Evolutionary conservation across 2,329 filamentous ascomycete species (phyloP).

Genomic region (Fusarium chaquense): DNA sequence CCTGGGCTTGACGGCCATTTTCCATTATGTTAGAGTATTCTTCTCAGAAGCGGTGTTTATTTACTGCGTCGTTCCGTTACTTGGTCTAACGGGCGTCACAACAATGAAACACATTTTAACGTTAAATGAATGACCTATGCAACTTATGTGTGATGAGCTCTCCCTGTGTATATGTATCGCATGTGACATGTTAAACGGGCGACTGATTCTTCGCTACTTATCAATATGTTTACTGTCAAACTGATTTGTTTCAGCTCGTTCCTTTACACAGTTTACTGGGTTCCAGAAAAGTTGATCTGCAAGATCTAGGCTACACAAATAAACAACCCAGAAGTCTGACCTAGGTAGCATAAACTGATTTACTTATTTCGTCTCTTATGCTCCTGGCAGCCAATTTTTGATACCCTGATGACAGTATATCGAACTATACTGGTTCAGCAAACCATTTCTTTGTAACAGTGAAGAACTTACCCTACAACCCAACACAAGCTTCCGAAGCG

Average conservation of each 20-base stretch:
- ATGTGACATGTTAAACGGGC: background rate
- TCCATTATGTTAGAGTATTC: constrained; percentile 46
- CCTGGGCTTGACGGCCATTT: constrained; percentile 44
- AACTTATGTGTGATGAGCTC: background rate
- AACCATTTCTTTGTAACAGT: background rate
- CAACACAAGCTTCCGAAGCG: background rate
- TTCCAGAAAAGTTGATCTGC: too few relatives aligned
- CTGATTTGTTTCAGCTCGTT: background rate
- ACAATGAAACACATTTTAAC: constrained; percentile 38
- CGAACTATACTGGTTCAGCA: background rate
- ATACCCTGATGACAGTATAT: background rate
- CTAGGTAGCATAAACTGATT: too few relatives aligned
- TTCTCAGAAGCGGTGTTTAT: constrained; percentile 44
- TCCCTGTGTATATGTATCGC: background rate
- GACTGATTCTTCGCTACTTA: background rate
- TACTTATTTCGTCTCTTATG: too few relatives aligned
- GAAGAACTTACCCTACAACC: background rate
- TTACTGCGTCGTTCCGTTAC: constrained; percentile 42
- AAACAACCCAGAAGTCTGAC: too few relatives aligned
- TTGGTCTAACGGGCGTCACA: constrained; percentile 32
- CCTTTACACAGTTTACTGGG: background rate
- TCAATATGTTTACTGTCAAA: background rate
- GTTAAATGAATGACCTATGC: constrained; percentile 8
- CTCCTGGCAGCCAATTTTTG: too few relatives aligned
- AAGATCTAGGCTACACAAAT: too few relatives aligned